Conservation (phyloP, 306 rosid species). For the Elaeagnus macrophylla region DNA sequence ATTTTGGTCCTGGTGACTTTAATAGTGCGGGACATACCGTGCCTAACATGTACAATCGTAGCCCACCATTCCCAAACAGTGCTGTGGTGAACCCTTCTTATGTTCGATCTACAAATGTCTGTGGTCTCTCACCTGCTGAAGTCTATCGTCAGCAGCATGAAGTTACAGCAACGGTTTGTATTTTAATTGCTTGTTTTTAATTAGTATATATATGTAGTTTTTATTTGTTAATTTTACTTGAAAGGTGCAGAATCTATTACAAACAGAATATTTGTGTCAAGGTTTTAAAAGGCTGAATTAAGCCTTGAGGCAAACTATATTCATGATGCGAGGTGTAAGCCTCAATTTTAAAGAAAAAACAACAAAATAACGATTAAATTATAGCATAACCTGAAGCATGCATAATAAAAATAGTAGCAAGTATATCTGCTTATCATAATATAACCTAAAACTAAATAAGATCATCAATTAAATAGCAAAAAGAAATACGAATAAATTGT, state of each 20-base stretch:
- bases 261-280: no score
- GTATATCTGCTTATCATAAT: no score
- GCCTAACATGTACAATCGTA: constrained; percentile 55
- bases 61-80: constrained; percentile 47
- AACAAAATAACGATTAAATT: no score
- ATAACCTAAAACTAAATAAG: no score
- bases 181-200: constrained; percentile 11
- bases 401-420: no score
- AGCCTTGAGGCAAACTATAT: no score
- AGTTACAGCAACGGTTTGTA: constrained; percentile 81
- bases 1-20: constrained; percentile 39
- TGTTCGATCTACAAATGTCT: constrained; percentile 43
- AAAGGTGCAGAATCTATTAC: not conserved
- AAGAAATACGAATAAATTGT: no score
- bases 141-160: constrained; percentile 80
- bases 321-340: no score
- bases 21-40: constrained; percentile 52
- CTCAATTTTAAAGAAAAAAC: no score
- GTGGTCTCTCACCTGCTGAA: constrained; percentile 70
- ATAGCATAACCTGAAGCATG: no score
- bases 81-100: constrained; percentile 50
- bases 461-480: no score
- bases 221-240: constrained; percentile 3
- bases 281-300: no score
- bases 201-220: not conserved